Percentiles rank a stretch among this genome's conserved stretches.
Evolutionary conservation across 2,329 filamentous ascomycete genomes (phyloP).

Genomic region (Colletotrichum tanaceti): DNA sequence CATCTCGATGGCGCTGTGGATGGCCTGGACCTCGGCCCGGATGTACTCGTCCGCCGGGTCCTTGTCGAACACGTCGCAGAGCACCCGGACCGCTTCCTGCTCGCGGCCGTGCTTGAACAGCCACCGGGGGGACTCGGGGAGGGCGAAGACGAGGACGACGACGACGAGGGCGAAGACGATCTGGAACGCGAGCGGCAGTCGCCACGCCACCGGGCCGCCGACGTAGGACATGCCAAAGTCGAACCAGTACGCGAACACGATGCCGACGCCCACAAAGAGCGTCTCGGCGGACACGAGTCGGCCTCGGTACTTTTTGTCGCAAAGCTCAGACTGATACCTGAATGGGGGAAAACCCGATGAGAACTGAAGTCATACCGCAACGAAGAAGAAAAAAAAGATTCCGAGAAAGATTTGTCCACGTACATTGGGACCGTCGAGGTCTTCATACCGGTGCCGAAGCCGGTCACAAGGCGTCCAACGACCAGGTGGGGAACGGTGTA

Average conservation of each 20-base stretch:
- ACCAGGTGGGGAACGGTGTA: conserved; percentile 55
- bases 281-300: conserved; percentile 54
- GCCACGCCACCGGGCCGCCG: conserved; percentile 45
- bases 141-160: conserved; percentile 50
- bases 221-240: conserved; percentile 52
- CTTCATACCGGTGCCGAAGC: conserved; percentile 52
- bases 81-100: conserved; percentile 51
- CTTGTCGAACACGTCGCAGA: conserved; percentile 55
- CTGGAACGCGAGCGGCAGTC: conserved; percentile 48
- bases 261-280: conserved; percentile 55
- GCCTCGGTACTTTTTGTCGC: conserved; percentile 55
- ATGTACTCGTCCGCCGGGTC: conserved; percentile 49
- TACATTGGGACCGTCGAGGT: conserved; percentile 53
- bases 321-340: conserved; percentile 60
- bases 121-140: conserved; percentile 57
- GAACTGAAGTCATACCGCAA: too few relatives aligned
- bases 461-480: conserved; percentile 55
- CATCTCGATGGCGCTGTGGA: conserved; percentile 56
- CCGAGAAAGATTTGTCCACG: too few relatives aligned
- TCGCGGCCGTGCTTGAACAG: conserved; percentile 51
- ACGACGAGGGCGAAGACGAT: conserved; percentile 50
- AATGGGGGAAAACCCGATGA: too few relatives aligned
- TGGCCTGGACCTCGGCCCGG: conserved; percentile 51
- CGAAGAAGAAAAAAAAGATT: too few relatives aligned
- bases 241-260: conserved; percentile 53